Evolutionary conservation across 2,329 filamentous ascomycete species (phyloP).

Genomic region (Calonectria crousiana): DNA sequence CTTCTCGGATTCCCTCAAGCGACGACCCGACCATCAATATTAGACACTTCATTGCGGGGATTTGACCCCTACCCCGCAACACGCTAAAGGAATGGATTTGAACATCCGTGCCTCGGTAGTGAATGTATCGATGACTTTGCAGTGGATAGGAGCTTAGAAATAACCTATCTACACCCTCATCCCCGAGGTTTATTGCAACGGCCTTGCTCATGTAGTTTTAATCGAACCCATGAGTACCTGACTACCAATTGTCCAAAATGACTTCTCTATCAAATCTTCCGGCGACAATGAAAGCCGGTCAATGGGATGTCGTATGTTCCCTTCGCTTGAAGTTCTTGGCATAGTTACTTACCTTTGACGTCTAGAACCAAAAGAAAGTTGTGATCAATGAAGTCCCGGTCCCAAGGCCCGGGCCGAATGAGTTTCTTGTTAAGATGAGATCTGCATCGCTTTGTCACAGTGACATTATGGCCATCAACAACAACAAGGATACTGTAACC

Average conservation of each 20-base stretch:
- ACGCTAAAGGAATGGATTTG: background rate
- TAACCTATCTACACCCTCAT: background rate
- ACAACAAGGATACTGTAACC: conserved; percentile 33
- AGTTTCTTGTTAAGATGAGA: conserved; percentile 53
- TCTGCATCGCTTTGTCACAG: conserved; percentile 52
- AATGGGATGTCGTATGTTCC: conserved; percentile 28
- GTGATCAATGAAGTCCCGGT: conserved; percentile 58
- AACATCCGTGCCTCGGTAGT: conserved; percentile 21
- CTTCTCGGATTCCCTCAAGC: conserved; percentile 18
- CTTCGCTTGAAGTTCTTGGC: background rate
- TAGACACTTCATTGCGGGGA: conserved; percentile 12
- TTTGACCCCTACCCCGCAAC: conserved; percentile 10
- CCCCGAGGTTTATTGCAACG: background rate
- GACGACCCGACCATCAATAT: conserved; percentile 1
- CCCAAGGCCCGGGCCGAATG: conserved; percentile 54
- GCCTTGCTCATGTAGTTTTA: background rate
- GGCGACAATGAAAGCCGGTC: conserved; percentile 27
- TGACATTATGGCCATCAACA: conserved; percentile 40
- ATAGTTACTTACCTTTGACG: background rate
- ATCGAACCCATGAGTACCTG: background rate
- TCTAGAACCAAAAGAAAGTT: conserved; percentile 40
- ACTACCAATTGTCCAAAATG: conserved; percentile 7
- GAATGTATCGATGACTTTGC: background rate
- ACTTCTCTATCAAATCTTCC: conserved; percentile 1
- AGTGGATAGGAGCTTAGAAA: background rate